phyloP scores from a whole-genome alignment of 176 grass and related monocot genomes.

The Metroxylon sagu region DNA sequence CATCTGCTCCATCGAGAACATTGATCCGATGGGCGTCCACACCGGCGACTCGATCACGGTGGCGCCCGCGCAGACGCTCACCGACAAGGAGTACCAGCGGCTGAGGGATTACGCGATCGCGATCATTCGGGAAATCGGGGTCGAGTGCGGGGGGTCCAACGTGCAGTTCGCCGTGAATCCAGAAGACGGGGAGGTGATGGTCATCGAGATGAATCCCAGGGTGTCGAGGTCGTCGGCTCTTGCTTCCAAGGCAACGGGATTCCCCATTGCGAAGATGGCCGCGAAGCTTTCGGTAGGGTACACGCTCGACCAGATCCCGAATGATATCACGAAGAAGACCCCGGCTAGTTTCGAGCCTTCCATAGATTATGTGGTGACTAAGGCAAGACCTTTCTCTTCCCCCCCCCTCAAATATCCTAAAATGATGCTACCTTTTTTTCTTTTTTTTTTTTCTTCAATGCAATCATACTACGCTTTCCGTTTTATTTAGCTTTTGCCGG shows the following conservation, averaged over 20 bases:
- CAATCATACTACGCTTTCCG: too few species aligned
- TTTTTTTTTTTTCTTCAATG: too few species aligned
- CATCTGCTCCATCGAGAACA: slow-evolving; percentile 99
- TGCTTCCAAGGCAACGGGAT: slow-evolving; percentile 82
- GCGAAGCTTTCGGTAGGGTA: slow-evolving; percentile 91
- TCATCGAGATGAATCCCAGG: slow-evolving; percentile 99
- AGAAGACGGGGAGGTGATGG: slow-evolving; percentile 86
- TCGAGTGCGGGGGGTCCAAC: slow-evolving; percentile 93
- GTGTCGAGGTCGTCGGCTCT: slow-evolving; percentile 90
- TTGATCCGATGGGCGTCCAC: slow-evolving; percentile 95
- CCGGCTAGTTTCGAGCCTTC: slow-evolving; percentile 98
- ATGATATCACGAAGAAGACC: slow-evolving; percentile 99
- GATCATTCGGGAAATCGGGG: slow-evolving; percentile 95
- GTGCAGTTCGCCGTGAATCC: slow-evolving; percentile 94
- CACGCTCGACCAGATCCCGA: slow-evolving; percentile 92
- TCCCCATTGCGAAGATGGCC: slow-evolving; percentile 97
- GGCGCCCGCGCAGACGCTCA: slow-evolving; percentile 82
- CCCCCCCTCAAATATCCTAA: not conserved
- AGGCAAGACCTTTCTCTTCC: slow-evolving; percentile 35
- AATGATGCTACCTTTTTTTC: too few species aligned
- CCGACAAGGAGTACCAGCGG: slow-evolving; percentile 95
- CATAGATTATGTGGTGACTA: slow-evolving; percentile 98
- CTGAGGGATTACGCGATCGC: slow-evolving; percentile 71
- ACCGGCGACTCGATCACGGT: slow-evolving; percentile 97
- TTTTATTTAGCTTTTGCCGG: too few species aligned